Base-by-base conservation (phyloP, 257 asterid genomes). In the Handroanthus guayacan region DNA sequence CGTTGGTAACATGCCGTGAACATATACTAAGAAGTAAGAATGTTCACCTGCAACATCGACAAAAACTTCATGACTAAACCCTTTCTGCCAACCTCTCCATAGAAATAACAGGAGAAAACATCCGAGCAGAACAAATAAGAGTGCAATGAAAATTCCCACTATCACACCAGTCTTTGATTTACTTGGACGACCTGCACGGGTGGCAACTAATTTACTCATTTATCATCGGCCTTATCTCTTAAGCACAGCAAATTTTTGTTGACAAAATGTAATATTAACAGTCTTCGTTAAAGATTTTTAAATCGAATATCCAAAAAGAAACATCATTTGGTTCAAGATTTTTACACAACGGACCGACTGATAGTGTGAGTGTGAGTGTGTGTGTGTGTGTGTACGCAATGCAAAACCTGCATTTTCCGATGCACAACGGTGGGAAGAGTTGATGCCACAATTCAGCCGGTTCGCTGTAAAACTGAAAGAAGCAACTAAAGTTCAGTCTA, bases 401-500 rank as follows among this genome's bases (percentile, higher is more conserved):
- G 66, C 39, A 34, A 37, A 62, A 95, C 98, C 98, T 87, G 86
- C 96, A 72, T 62, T 82, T 39, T 77, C 81, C 56, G 90, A 85
- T 58, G 75, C 97, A 79, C 98, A 95, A 13, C 9, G 77, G 44
- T 68, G 92, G 37, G 82, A 66, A 47, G 62, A 76, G 78, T 81
- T 89, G 79, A 67, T 11, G 64, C 98, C 98, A 76, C 99, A 95
- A 61, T 83, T 87, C 83, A 95, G 78, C 51, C 72, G 88, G 90
- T 95, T 95, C 73, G 95, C 97, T 73, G 99, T 80, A 86, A 95
- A 95, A 87, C 99, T 92, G 89, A 81, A 81, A 85, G 69, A 75
- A 41, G 71, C 43, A 82, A 77, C 67, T 69, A 58, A 74, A 80
- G 80, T 81, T 83, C 76, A 76, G 76, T 76, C 18, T 56, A 71